Evolutionary conservation across 2,329 filamentous ascomycete species (phyloP), one percentile per base, ranked within the genome.

Genomic region (Madurella mycetomatis): DNA sequence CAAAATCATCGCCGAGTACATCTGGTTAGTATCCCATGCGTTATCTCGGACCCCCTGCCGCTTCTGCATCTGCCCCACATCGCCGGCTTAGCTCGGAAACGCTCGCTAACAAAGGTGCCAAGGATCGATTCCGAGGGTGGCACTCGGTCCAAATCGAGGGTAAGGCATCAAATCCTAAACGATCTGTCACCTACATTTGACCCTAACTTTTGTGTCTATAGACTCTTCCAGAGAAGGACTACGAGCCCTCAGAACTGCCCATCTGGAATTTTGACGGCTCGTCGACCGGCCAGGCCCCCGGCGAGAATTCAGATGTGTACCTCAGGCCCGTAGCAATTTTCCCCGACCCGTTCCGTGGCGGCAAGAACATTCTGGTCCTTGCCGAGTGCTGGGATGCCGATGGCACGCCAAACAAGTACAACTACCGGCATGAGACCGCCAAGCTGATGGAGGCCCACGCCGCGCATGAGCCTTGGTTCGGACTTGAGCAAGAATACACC

Each of bases 281-380:
- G 52, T 96, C 91, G 15, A 96, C 91, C 63, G 86, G 82, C 65
- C 92, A 97, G 76, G 92, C 92, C 47, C 90, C 90, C 41, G 92
- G 92, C 67, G 88, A 95, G 75, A 94, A 97, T 84, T 96, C 90
- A 46, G 92, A 97, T 76, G 90, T 96, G 78, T 96, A 96, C 84
- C 88, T 97, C 65, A 88, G 90, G 53, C 62, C 62, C 55, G 84
- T 89, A 59, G 89, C 91, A 65, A 84, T 92, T 76, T 96, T 84
- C 80, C 84, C 86, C 62, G 58, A 60, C 43, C 58, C 58, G n/a
- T 47, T 60, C 42, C 58, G 58, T 15, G 49, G 48, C 31, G 55
- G 56, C 51, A 47, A 45, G 19, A 58, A 90, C 76, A 82, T 90
- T 70, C 79, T 90, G 67, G 87, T 90, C 67, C 84, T 90, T 72